A percentile compares a stretch with the other conserved stretches of the same genome.
Evolutionary conservation across 1,284 basidiomycete species (phyloP).

Genomic region (Ustilago nuda): DNA sequence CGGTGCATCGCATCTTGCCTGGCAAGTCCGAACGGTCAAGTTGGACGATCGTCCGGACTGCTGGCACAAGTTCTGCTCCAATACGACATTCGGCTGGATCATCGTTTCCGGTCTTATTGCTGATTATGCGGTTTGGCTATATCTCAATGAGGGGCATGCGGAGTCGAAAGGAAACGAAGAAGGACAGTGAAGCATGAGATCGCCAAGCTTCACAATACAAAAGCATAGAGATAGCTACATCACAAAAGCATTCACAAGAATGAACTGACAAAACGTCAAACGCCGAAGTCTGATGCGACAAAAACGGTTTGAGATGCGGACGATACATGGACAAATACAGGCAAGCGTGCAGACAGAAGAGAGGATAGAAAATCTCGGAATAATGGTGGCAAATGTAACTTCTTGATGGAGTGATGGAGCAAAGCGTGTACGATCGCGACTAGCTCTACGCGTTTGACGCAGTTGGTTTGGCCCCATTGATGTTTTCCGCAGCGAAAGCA

Average conservation of each 20-base stretch:
- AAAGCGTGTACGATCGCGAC: neutral
- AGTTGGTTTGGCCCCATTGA: conserved; percentile 13
- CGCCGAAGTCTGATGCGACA: neutral
- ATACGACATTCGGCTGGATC: conserved; percentile 88
- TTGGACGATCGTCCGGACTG: conserved; percentile 85
- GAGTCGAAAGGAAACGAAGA: neutral
- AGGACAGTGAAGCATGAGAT: neutral
- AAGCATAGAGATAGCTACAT: neutral
- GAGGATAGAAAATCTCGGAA: neutral
- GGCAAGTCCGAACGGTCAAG: conserved; percentile 78
- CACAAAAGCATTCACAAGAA: conserved; percentile 9
- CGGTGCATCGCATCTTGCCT: conserved; percentile 81
- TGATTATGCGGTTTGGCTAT: conserved; percentile 76
- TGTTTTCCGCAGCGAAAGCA: conserved; percentile 32
- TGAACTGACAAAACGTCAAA: too few relatives aligned
- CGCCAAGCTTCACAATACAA: neutral
- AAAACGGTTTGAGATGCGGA: neutral
- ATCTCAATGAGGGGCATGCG: conserved; percentile 13
- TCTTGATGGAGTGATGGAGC: neutral
- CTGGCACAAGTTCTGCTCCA: conserved; percentile 89
- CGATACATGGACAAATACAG: neutral
- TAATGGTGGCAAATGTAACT: neutral
- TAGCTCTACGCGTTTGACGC: conserved; percentile 1
- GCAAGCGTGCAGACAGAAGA: neutral
- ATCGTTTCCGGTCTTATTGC: conserved; percentile 84